Conservation (phyloP, 805 yeast species). For the Saccharomycopsis microspora region DNA sequence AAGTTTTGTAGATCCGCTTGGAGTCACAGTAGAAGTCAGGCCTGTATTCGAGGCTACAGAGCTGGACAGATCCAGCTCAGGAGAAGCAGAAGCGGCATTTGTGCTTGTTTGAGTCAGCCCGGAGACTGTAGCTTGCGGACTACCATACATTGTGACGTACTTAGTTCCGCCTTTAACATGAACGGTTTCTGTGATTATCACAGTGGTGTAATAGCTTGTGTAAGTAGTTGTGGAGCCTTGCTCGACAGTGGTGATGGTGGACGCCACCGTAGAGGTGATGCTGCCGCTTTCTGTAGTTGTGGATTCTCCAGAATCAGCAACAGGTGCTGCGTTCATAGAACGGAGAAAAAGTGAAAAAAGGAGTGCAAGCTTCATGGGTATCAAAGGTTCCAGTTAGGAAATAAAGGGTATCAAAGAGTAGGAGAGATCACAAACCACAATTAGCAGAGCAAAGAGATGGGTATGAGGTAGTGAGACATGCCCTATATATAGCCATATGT, state of each 20-base stretch:
- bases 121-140: slow-evolving; percentile 3
- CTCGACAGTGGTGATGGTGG: slow-evolving; percentile 14
- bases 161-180: slow-evolving; percentile 12
- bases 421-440: not conserved
- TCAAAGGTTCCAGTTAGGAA: not conserved
- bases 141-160: slow-evolving; percentile 13
- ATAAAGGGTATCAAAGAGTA: not conserved
- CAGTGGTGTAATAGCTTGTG: slow-evolving; percentile 16
- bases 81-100: not conserved
- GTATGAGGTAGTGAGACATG: not conserved
- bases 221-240: slow-evolving; percentile 16
- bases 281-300: slow-evolving; percentile 3
- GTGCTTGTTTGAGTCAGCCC: not conserved
- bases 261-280: slow-evolving; percentile 11
- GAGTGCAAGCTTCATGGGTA: not conserved
- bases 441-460: slow-evolving; percentile 1
- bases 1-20: no score
- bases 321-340: slow-evolving; percentile 10
- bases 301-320: slow-evolving; percentile 9
- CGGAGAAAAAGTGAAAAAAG: not conserved
- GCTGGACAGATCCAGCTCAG: not conserved
- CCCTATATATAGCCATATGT: no score
- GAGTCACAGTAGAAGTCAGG: no score
- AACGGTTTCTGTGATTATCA: slow-evolving; percentile 14
- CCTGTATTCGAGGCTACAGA: not conserved